Evolutionary conservation across 352 stramenopile genomes (phyloP).

Genomic region (Phytopythium litorale): DNA sequence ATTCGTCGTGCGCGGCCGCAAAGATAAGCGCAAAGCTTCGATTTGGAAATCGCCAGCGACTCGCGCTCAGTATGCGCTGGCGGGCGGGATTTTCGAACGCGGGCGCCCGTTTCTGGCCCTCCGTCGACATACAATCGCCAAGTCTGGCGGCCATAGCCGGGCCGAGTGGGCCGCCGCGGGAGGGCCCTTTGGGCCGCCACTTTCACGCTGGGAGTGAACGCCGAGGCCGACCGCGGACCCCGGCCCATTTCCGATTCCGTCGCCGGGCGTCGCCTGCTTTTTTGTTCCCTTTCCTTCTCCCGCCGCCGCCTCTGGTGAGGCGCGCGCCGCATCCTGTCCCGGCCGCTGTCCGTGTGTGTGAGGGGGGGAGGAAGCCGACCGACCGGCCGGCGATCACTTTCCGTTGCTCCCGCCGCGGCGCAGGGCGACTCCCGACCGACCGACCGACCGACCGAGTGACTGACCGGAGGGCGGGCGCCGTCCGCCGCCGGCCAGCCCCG

Average conservation of each 20-base stretch:
- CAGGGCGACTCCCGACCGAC: background rate
- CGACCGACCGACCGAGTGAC: too few species aligned
- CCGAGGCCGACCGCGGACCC: background rate
- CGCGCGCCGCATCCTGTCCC: background rate
- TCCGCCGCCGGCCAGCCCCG: too few species aligned
- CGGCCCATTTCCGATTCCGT: too few species aligned
- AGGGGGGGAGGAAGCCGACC: too few species aligned
- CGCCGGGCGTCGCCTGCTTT: too few species aligned
- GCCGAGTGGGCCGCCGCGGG: background rate
- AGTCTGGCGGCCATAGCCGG: background rate
- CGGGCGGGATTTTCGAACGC: slow-evolving; percentile 1
- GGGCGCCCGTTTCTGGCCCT: background rate
- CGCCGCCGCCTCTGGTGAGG: too few species aligned
- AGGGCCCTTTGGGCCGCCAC: background rate
- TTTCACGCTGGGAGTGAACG: too few species aligned
- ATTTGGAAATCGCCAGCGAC: background rate
- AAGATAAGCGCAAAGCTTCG: slow-evolving; percentile 4
- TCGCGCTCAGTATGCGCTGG: background rate
- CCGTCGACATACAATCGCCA: background rate
- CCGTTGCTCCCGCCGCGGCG: background rate
- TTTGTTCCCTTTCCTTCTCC: background rate
- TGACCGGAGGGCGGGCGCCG: too few species aligned
- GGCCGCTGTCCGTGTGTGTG: too few species aligned
- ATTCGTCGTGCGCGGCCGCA: background rate
- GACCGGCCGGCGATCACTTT: background rate